phyloP scores from a whole-genome alignment of 805 yeast genomes.

The Candida silvatica region DNA sequence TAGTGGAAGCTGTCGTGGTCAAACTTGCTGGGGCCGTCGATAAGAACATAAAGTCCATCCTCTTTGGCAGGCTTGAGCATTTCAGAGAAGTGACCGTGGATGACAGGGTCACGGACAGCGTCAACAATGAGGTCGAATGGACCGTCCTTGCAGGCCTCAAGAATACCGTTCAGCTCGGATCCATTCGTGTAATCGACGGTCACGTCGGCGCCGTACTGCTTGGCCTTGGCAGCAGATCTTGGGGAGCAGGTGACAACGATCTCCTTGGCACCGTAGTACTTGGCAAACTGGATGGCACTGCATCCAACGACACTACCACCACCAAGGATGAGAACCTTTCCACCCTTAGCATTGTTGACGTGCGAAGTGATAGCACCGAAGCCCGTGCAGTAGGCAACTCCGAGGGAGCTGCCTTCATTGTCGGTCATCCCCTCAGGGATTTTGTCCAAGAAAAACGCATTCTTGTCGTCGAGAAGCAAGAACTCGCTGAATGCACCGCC shows the following conservation, averaged over 20 bases:
- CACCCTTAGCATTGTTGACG: conserved; percentile 28
- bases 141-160: conserved; percentile 24
- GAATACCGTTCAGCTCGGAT: conserved; percentile 27
- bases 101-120: conserved; percentile 43
- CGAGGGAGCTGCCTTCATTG: conserved; percentile 58
- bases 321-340: conserved; percentile 56
- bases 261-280: conserved; percentile 34
- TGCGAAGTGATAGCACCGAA: conserved; percentile 13
- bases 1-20: conserved; percentile 24
- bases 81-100: conserved; percentile 21
- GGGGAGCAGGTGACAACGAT: conserved; percentile 47
- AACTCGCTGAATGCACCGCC: conserved; percentile 41
- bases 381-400: conserved; percentile 61
- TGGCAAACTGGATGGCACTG: conserved; percentile 47
- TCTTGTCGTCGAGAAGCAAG: conserved; percentile 26
- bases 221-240: conserved; percentile 18
- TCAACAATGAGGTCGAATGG: conserved; percentile 59
- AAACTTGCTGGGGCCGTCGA: conserved; percentile 46
- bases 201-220: conserved; percentile 44
- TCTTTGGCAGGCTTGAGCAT: conserved; percentile 37
- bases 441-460: conserved; percentile 18
- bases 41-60: conserved; percentile 42
- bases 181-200: conserved; percentile 48
- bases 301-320: conserved; percentile 67
- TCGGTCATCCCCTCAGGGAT: conserved; percentile 39